Base-by-base conservation (phyloP, 306 rosid species). In the Comarum palustre region DNA sequence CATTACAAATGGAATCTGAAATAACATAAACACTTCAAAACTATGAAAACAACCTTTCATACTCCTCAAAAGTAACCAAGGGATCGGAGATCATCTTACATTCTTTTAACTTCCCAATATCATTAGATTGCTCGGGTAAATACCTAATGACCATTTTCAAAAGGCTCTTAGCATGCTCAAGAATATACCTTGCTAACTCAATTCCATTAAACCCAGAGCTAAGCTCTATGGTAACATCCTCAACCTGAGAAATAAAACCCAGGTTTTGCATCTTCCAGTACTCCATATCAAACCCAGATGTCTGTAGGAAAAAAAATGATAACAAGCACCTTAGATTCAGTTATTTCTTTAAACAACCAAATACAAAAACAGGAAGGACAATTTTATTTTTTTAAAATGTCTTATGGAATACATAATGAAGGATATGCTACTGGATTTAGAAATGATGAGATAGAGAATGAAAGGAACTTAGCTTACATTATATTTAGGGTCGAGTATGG, bases 61-160 rank as follows among this genome's bases (percentile, higher is more conserved):
- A 19, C 8, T 62, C 46, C 46, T 16, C 14, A 11, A 62, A 34
- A 41, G 10, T 10, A 19, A 62, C 25, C 32, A 9, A 0, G 16
- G 68, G 45, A 19, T 36, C 36, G 16, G 68, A n/a, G 41, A 19
- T 34, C 16, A 8, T 62, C 68, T 34, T 62, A 29, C 25, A 1
- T 19, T 62, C 45, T 11, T 36, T 11, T 34, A 62, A 62, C 27
- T 36, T 19, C 16, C 22, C 41, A 17, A 41, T 34, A 62, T 6
- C 24, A 16, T 62, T 36, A 8, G 41, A 36, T 3, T 17, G 25
- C 29, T 62, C 45, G 16, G 68, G 14, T 7, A 36, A 62, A 11
- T 62, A 62, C 54, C 54, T 48, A 48, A 62, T 17, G 45, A 62
- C 27, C 66, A 60, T 31, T 60, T 60, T 31, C 54, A 16, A 9